Base-by-base conservation (phyloP, 495 filamentous ascomycete genomes). In the Penicillium dipodomyicola region DNA sequence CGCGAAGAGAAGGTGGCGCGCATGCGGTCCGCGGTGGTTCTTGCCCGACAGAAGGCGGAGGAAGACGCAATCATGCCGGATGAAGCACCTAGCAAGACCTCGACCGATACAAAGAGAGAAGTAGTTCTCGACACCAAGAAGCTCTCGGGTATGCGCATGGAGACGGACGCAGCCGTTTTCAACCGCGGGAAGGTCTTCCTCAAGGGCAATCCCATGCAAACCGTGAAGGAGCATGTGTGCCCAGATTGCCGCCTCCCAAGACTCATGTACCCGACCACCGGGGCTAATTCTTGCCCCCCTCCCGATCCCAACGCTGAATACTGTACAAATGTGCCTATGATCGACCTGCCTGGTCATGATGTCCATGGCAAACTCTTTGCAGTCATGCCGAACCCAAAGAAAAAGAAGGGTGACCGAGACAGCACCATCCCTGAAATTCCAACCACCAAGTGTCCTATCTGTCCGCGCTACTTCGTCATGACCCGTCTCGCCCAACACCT, bases 291-390 rank as follows among this genome's bases (percentile, higher is more conserved):
- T 20, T 74, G 76, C 35, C 81, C 82, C 61, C 81, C 83, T 7
- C 72, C 73, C 4, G 85, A 88, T 57, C 80, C 81, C 2, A 76
- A 81, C 59, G 72, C 81, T 60, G 77, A 80, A 59, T 95, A 92
- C 72, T 95, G 90, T 77, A 85, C 85, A 63, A 86, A 83, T 55
- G 84, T 85, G 49, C 89, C 90, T 11, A 85, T 86, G 71, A 84
- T 89, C 63, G 82, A 82, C 52, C 82, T 85, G 64, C 82, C 85
- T 2, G 87, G 88, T 50, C 86, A 85, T 71, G 90, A 95, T 65
- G 87, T 93, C 41, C 90, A 94, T 67, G 90, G 89, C 49, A 91
- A 91, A 65, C 85, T 85, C 10, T 94, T 85, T 65, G 79, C 80
- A 0, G 77, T 74, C n/a, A 81, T 80, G 65, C 65, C 76, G n/a